A percentile compares a stretch with the other conserved stretches of the same genome.
These are phyloP conservation scores for Nissolia schottii DNA, from an alignment of 306 rosid species.

Conservation along the genomic window DNA sequence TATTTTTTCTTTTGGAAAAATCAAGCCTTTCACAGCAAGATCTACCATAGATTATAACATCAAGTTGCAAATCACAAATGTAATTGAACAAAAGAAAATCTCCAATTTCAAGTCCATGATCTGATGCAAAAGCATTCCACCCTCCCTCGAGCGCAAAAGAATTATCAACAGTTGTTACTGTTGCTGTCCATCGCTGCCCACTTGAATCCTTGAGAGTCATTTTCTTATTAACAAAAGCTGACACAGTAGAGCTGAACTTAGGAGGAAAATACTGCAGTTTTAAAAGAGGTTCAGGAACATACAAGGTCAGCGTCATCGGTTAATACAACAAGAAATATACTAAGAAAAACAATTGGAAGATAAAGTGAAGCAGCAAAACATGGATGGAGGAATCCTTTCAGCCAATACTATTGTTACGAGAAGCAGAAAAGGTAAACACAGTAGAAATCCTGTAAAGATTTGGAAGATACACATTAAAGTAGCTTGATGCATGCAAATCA, in stretches of 20 bases:
- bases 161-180: slow-evolving; percentile 33
- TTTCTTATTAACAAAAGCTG: slow-evolving; percentile 33
- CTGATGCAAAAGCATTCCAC: slow-evolving; percentile 51
- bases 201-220: slow-evolving; percentile 47
- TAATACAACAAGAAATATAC: background rate
- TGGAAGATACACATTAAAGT: no score
- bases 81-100: slow-evolving; percentile 47
- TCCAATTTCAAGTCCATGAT: slow-evolving; percentile 49
- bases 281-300: background rate
- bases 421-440: no score
- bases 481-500: no score
- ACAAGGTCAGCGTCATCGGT: background rate
- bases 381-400: background rate
- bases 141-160: slow-evolving; percentile 52
- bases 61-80: slow-evolving; percentile 32
- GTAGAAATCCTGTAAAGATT: no score
- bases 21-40: slow-evolving; percentile 51
- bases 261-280: slow-evolving; percentile 63
- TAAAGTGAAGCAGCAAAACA: background rate
- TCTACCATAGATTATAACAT: slow-evolving; percentile 45
- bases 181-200: slow-evolving; percentile 46
- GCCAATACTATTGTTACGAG: no score
- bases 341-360: background rate
- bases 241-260: slow-evolving; percentile 32
- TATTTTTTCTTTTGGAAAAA: slow-evolving; percentile 18